Evolutionary conservation across 371 early-diverging fungal genomes (phyloP).

Genomic region (Fennellomyces sp.): DNA sequence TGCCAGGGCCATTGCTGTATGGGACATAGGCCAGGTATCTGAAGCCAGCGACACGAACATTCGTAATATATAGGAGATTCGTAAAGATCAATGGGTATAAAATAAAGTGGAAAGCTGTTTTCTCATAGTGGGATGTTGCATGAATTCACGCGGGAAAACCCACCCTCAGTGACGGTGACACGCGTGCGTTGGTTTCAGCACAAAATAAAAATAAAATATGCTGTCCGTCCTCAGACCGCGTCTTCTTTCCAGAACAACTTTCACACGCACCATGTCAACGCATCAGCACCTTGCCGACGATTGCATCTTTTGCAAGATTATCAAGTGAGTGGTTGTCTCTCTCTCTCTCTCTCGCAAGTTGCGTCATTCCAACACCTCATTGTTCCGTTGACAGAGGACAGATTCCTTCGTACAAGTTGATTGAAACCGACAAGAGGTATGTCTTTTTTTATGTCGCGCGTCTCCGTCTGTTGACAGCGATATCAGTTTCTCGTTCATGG

Average conservation of each 20-base stretch:
- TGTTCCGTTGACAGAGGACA: conserved; percentile 54
- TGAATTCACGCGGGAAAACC: no score
- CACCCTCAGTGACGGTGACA: not conserved
- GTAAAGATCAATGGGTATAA: no score
- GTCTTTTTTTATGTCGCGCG: conserved; percentile 2
- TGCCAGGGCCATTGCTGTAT: no score
- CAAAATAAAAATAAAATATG: not conserved
- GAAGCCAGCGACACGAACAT: no score
- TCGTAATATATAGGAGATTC: no score
- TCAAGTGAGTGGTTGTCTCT: conserved; percentile 46
- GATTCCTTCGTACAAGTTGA: conserved; percentile 82
- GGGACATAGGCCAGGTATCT: no score
- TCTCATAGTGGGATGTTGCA: no score
- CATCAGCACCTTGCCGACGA: conserved; percentile 37
- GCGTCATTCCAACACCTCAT: not conserved
- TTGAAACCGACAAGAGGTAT: conserved; percentile 82
- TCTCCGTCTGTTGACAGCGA: not conserved
- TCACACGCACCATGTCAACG: conserved; percentile 15
- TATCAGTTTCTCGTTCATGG: conserved; percentile 68
- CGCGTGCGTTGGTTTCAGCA: not conserved
- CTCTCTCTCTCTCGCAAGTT: no score
- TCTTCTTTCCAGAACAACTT: conserved; percentile 4
- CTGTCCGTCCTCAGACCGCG: conserved; percentile 1
- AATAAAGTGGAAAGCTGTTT: no score
- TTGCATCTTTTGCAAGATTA: conserved; percentile 94